These are phyloP conservation scores for Colletotrichum australisinense DNA, from an alignment of 2,329 filamentous ascomycete species.

Conservation along the genomic window DNA sequence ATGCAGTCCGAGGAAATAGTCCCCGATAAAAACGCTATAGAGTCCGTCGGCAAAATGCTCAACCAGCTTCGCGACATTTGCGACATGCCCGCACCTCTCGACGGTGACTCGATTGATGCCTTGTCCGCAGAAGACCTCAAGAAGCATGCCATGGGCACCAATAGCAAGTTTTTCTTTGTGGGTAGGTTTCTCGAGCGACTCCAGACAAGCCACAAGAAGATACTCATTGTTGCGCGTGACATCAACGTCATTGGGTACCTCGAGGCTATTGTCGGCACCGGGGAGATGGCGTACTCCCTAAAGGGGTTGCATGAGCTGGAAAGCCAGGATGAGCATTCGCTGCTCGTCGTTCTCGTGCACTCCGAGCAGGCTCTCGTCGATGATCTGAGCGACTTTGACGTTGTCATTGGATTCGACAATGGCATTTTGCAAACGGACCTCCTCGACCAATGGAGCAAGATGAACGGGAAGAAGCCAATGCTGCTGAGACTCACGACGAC, in stretches of 20 bases:
- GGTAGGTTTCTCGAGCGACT: slow-evolving; percentile 64
- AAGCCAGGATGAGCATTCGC: slow-evolving; percentile 42
- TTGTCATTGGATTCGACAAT: slow-evolving; percentile 66
- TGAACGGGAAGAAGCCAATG: slow-evolving; percentile 50
- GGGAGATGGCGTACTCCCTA: slow-evolving; percentile 49
- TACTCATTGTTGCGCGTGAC: slow-evolving; percentile 66
- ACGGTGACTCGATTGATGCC: slow-evolving; percentile 53
- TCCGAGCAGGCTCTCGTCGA: slow-evolving; percentile 50
- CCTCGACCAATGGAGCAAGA: slow-evolving; percentile 25
- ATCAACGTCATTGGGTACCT: slow-evolving; percentile 63
- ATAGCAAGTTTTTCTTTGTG: slow-evolving; percentile 70
- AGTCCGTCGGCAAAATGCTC: slow-evolving; percentile 64
- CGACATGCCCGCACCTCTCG: slow-evolving; percentile 65
- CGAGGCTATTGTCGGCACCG: slow-evolving; percentile 57
- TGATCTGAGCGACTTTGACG: slow-evolving; percentile 56
- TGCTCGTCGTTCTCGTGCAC: slow-evolving; percentile 56
- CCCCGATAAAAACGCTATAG: slow-evolving; percentile 45
- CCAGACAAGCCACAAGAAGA: slow-evolving; percentile 53
- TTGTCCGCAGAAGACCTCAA: slow-evolving; percentile 55
- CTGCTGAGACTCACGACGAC: slow-evolving; percentile 61
- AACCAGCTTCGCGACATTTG: slow-evolving; percentile 64
- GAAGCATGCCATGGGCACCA: slow-evolving; percentile 66
- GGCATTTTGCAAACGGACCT: slow-evolving; percentile 53
- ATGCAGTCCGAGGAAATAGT: slow-evolving; percentile 18
- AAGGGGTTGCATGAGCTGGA: slow-evolving; percentile 47